These are phyloP conservation scores for Crucihimalaya himalaica DNA, from an alignment of 345 rosid species.

Conservation along the genomic window DNA sequence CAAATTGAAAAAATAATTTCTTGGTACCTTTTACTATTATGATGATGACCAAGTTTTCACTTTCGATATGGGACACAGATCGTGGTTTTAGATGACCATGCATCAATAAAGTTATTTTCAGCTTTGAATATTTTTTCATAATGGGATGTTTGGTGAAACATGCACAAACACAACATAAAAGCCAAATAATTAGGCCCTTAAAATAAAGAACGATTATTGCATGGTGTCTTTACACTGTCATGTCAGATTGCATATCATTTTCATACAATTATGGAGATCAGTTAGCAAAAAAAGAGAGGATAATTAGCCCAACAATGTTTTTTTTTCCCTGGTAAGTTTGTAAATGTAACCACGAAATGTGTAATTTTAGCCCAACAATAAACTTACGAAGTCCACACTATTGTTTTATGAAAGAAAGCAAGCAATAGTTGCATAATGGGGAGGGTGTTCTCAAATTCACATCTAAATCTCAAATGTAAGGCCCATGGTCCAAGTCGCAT, in stretches of 20 bases:
- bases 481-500: background rate
- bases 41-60: slow-evolving; percentile 37
- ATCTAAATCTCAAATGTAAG: background rate
- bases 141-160: slow-evolving; percentile 43
- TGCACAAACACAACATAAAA: slow-evolving; percentile 37
- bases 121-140: slow-evolving; percentile 34
- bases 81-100: slow-evolving; percentile 29
- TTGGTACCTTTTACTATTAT: slow-evolving; percentile 29
- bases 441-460: background rate
- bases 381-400: too few species aligned
- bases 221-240: slow-evolving; percentile 28
- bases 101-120: slow-evolving; percentile 30
- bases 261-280: background rate
- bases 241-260: slow-evolving; percentile 23
- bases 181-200: slow-evolving; percentile 5
- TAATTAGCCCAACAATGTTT: slow-evolving; percentile 16
- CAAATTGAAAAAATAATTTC: background rate
- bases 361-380: too few species aligned
- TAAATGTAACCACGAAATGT: background rate
- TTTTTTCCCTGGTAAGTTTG: background rate
- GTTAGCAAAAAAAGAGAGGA: background rate
- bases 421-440: too few species aligned
- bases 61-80: slow-evolving; percentile 37
- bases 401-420: too few species aligned
- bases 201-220: slow-evolving; percentile 33